Evolutionary conservation across 306 rosid species (phyloP), one percentile per base, ranked within the genome.

Genomic region (Begonia peltatifolia): DNA sequence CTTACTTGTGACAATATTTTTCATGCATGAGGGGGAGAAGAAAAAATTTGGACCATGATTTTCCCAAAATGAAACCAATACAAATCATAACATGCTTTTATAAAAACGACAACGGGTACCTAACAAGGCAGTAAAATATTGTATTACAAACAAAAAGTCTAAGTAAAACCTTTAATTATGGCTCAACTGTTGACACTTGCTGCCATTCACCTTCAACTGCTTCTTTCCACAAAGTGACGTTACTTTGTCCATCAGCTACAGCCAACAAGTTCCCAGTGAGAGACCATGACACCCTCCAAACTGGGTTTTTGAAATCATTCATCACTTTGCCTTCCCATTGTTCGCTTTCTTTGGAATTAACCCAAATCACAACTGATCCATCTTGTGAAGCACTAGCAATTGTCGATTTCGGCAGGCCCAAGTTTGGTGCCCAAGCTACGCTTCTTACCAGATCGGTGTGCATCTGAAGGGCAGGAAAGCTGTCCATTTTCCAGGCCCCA

Each of bases 271-370:
- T 80, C 63, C 95, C 95, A 2, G 97, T 84, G 68, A 89, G 67
- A 9, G 97, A 89, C 97, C 97, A 89, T 14, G 97, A 89, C 16
- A 88, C 89, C 72, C 93, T 82, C 93, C 93, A 88, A 57, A 84
- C 93, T 3, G 95, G 84, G 56, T 87, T 74, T 72, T 79, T 71
- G 55, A 88, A 88, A 72, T 88, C 95, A 60, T 79, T 62, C 71
- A 88, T 63, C 67, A 82, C 56, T 48, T 66, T 82, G 22, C 89
- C 97, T 62, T 77, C 95, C 97, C 97, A 88, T 52, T 82, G 84
- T 59, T 78, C 97, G 2, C 97, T 95, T 67, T 79, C 97, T 68
- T 76, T 79, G 30, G 76, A 82, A 53, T 77, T 79, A 10, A 83
- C 73, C 97, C 97, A 88, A 54, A 89, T 82, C 41, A 89, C 70